Evolutionary conservation across 805 yeast genomes (phyloP).

Genomic region (Citeromyces matritensis): DNA sequence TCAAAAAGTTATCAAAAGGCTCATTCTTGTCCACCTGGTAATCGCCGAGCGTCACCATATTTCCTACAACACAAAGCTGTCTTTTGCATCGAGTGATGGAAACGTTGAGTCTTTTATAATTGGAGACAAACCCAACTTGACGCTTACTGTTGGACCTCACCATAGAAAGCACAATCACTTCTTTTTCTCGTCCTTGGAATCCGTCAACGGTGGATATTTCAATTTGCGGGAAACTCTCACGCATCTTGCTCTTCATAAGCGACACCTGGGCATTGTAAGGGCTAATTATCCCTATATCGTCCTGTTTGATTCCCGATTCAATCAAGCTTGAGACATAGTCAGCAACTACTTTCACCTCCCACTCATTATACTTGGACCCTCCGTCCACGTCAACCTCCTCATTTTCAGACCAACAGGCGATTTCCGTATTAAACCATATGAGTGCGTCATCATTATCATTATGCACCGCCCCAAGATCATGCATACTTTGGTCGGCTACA

Average conservation of each 20-base stretch:
- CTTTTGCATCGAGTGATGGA: slow-evolving; percentile 86
- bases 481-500: slow-evolving; percentile 34
- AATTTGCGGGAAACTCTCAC: slow-evolving; percentile 15
- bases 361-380: slow-evolving; percentile 57
- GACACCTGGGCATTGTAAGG: slow-evolving; percentile 87
- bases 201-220: slow-evolving; percentile 92
- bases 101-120: slow-evolving; percentile 72
- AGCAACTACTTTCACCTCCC: slow-evolving; percentile 51
- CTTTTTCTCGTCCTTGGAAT: slow-evolving; percentile 93
- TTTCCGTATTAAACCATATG: slow-evolving; percentile 89
- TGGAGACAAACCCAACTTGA: slow-evolving; percentile 74
- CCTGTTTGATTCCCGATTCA: slow-evolving; percentile 32
- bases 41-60: slow-evolving; percentile 50
- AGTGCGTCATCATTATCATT: slow-evolving; percentile 41
- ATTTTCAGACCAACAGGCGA: slow-evolving; percentile 65
- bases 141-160: slow-evolving; percentile 64
- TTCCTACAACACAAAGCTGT: slow-evolving; percentile 78
- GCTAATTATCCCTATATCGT: slow-evolving; percentile 69
- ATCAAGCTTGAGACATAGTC: slow-evolving; percentile 40
- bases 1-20: slow-evolving; percentile 35
- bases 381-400: slow-evolving; percentile 17
- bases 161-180: slow-evolving; percentile 62
- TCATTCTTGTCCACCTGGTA: slow-evolving; percentile 14
- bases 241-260: slow-evolving; percentile 29
- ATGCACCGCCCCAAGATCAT: slow-evolving; percentile 31